phyloP scores from a whole-genome alignment of 2,329 filamentous ascomycete genomes.

The Ilyonectria robusta region DNA sequence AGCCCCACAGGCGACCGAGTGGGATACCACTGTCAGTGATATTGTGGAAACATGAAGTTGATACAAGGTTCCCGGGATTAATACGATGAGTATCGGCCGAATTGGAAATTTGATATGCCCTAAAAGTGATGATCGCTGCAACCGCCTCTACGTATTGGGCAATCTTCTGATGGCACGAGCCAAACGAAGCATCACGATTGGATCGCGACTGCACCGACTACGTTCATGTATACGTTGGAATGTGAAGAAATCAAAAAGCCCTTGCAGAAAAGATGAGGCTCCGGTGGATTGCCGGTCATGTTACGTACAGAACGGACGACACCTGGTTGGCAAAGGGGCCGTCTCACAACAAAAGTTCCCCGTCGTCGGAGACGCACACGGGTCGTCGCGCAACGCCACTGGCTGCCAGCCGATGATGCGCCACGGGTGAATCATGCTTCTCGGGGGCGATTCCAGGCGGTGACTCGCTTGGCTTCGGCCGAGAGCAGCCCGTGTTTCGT shows the following conservation, averaged over 20 bases:
- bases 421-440: constrained; percentile 3
- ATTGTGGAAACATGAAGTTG: background rate
- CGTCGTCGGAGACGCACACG: constrained; percentile 16
- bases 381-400: constrained; percentile 19
- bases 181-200: background rate
- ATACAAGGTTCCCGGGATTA: background rate
- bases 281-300: constrained; percentile 12
- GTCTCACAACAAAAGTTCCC: constrained; percentile 29
- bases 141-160: background rate
- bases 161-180: background rate
- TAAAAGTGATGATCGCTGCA: background rate
- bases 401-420: constrained; percentile 12
- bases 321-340: constrained; percentile 15
- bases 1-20: background rate
- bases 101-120: background rate
- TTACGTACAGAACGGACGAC: constrained; percentile 22
- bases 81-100: background rate
- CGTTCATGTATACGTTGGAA: background rate
- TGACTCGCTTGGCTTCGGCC: constrained; percentile 13
- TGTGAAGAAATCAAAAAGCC: constrained; percentile 16
- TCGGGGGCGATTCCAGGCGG: background rate
- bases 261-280: constrained; percentile 21
- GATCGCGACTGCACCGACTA: background rate
- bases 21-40: background rate
- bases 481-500: constrained; percentile 19